Percentiles rank a stretch among this genome's conserved stretches.
Evolutionary conservation across 768 basidiomycete genomes (phyloP).

Genomic region (Hysterangium stoloniferum): DNA sequence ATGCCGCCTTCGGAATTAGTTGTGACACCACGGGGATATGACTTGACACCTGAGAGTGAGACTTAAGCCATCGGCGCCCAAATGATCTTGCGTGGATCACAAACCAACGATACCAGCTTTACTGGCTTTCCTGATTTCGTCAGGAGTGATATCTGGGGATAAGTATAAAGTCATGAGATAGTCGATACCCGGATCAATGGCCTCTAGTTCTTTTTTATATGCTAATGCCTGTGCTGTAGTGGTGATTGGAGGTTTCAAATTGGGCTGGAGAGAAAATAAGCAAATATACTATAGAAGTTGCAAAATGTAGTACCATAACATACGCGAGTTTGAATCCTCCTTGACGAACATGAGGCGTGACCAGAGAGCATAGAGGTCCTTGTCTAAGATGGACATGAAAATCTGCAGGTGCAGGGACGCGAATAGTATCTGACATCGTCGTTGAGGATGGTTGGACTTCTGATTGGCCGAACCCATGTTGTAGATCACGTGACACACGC

Average conservation of each 20-base stretch:
- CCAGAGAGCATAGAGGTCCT: slow-evolving; percentile 70
- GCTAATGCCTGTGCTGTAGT: slow-evolving; percentile 70
- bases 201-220: slow-evolving; percentile 70
- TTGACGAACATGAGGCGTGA: slow-evolving; percentile 80
- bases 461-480: neutral
- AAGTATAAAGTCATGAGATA: slow-evolving; percentile 97
- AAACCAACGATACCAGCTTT: slow-evolving; percentile 67
- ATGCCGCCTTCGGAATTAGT: slow-evolving; percentile 96
- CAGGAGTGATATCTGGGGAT: slow-evolving; percentile 83
- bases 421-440: slow-evolving; percentile 30
- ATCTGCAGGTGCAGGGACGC: slow-evolving; percentile 66
- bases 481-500: neutral
- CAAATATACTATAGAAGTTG: slow-evolving; percentile 1
- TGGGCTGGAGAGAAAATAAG: slow-evolving; percentile 54
- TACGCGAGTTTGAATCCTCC: slow-evolving; percentile 92
- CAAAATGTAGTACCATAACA: slow-evolving; percentile 66
- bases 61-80: slow-evolving; percentile 1
- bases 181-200: slow-evolving; percentile 68
- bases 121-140: slow-evolving; percentile 84
- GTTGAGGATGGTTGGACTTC: neutral
- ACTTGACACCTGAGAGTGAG: slow-evolving; percentile 66
- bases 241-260: slow-evolving; percentile 83
- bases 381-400: slow-evolving; percentile 98
- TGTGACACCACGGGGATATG: slow-evolving; percentile 94
- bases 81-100: neutral